phyloP scores from a whole-genome alignment of 441 rosid genomes.

The Brassica hybrid region DNA sequence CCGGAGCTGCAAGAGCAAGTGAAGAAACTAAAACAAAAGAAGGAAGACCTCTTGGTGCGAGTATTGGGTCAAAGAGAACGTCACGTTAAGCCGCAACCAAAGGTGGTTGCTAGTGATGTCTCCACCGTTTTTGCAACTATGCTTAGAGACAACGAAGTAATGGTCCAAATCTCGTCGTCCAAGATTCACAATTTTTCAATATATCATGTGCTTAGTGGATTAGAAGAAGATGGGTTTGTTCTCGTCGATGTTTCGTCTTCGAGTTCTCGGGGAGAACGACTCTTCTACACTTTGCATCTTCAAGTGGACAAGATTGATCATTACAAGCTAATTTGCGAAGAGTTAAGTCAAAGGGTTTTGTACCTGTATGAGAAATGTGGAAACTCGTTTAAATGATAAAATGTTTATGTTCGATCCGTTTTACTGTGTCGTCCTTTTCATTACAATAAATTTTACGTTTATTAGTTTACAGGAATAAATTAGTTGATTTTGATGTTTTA shows the following conservation, averaged over 20 bases:
- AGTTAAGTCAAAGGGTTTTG: slow-evolving; percentile 50
- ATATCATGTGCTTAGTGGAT: slow-evolving; percentile 48
- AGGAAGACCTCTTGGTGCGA: slow-evolving; percentile 47
- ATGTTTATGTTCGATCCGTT: too few relatives aligned
- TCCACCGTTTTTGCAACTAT: slow-evolving; percentile 47
- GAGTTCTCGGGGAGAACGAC: slow-evolving; percentile 56
- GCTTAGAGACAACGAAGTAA: slow-evolving; percentile 52
- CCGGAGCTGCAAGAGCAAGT: slow-evolving; percentile 61
- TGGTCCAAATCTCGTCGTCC: slow-evolving; percentile 54
- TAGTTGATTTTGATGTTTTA: too few relatives aligned
- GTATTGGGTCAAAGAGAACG: slow-evolving; percentile 38
- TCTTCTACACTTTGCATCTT: too few relatives aligned
- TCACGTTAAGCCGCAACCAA: slow-evolving; percentile 25
- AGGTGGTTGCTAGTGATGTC: slow-evolving; percentile 20
- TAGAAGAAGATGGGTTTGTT: slow-evolving; percentile 56
- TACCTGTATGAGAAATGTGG: slow-evolving; percentile 44
- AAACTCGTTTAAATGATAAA: slow-evolving; percentile 26
- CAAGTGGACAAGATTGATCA: too few relatives aligned
- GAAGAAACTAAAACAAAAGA: slow-evolving; percentile 47
- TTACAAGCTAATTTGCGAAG: too few relatives aligned
- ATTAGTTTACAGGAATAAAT: too few relatives aligned
- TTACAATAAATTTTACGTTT: too few relatives aligned
- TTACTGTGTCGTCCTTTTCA: too few relatives aligned
- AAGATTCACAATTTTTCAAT: slow-evolving; percentile 41
- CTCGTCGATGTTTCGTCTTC: slow-evolving; percentile 62